Evolutionary conservation across 352 stramenopile species (phyloP), one percentile per base, ranked within the genome.

Genomic region (Pythium folliculosum): DNA sequence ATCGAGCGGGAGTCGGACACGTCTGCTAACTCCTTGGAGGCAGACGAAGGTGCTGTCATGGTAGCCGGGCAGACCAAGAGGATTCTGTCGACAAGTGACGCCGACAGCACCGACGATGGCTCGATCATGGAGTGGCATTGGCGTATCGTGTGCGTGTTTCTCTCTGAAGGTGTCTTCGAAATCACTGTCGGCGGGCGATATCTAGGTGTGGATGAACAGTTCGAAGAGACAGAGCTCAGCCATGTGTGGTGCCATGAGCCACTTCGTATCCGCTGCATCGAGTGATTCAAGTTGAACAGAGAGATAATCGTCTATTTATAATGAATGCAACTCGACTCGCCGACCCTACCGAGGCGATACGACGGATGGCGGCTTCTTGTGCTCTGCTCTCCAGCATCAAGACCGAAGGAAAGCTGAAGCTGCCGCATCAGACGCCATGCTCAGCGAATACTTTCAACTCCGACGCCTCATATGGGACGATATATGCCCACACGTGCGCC

Each of bases 391-490:
- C 43, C 10, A 47, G 50, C 50, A 43, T 21, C 50, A 56, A 22
- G 50, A 51, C n/a, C n/a, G 51, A 62, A 0, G n/a, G 25, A 62
- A 47, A 3, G 40, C 12, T 21, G 40, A 32, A 32, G 27, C 40
- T 47, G 30, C 12, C 30, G 30, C 23, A 35, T 5, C 32, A 51
- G 8, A 44, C 5, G 43, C 30, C 16, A 84, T 76, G 73, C n/a
- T 60, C 44, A 81, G 65, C 37, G 84, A 90, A 49, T 84, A 77
- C 50, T 94, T 94, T 54, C 79, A 86, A 32, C 76, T 92, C 22
- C 79, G 84, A 37, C 82, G 75, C 51, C 70, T 94, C 59, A 65
- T 94, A 2, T 94, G 86, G 86, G 81, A 92, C n/a, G 84, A 94
- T 49, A 73, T 94, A 13, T 76, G 78, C 61, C 66, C 81, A 27